Base-by-base conservation (phyloP, 2,329 filamentous ascomycete species). In the Stromatinia cepivora region DNA sequence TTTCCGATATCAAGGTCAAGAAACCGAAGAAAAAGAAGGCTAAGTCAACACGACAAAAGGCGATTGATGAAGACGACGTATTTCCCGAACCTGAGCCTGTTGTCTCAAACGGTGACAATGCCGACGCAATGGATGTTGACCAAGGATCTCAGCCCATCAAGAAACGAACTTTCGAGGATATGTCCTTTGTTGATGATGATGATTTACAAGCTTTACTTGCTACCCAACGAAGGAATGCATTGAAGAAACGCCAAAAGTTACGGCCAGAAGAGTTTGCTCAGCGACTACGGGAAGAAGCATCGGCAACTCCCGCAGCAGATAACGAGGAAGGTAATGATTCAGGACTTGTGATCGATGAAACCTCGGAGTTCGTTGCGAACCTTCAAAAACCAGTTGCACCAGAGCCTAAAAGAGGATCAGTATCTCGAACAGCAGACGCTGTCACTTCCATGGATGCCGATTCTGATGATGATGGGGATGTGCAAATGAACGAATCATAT, bases 21-120 rank as follows among this genome's bases (percentile, higher is more conserved):
- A 99, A 97, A 79, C 90, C 92, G 0, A 97, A 97, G 81, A 97
- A 90, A 81, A 96, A 94, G 82, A 95, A 94, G 81, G 86, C 88
- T 45, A 94, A 93, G 79, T 85, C 87, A 34, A 92, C 90, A 2
- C 85, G 92, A 64, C 88, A 91, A 77, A 91, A 90, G 74, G 85
- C 85, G 1, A 81, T 84, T n/a, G 87, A 89, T 54, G 87, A 89
- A 42, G 87, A 90, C 69, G 87, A 79, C 13, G 81, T 89, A 7
- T 84, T 88, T 70, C 82, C 84, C 1, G 72, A 79, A 4, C 81
- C 82, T 22, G 73, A 80, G 31, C 70, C 72, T 31, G 76, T 78
- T 11, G 76, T 75, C 52, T 46, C 76, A 28, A 64, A 71, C 39
- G 72, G 74, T 46, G 72, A 73, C 5, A 80, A 81, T 48, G 82